Conservation (phyloP, 495 filamentous ascomycete species). For the Staphylotrichum tortipilum region DNA sequence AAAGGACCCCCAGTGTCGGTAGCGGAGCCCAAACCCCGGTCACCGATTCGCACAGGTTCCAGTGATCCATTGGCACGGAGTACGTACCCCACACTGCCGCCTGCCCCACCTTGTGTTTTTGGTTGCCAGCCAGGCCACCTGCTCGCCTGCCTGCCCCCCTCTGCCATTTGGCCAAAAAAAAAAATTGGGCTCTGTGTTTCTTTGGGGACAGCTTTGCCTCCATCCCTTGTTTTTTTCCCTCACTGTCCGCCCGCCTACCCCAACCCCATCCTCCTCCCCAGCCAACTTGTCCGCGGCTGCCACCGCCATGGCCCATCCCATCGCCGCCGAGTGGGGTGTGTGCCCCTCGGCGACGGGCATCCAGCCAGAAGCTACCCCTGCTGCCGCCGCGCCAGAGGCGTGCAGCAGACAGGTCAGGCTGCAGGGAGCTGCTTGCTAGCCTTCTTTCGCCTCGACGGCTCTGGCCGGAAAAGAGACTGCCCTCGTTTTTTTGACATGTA, state of each 20-base stretch:
- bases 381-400: constrained; percentile 6
- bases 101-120: constrained; percentile 6
- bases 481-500: constrained; percentile 17
- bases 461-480: constrained; percentile 17
- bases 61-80: background rate
- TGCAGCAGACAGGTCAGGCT: constrained; percentile 11
- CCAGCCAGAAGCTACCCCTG: constrained; percentile 11
- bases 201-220: too few species aligned
- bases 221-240: constrained; percentile 14
- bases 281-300: constrained; percentile 1
- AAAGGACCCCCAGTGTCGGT: constrained; percentile 6
- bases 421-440: constrained; percentile 24
- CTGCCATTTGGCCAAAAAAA: too few species aligned
- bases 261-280: constrained; percentile 5
- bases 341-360: background rate
- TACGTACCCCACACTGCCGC: constrained; percentile 2
- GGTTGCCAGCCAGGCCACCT: background rate
- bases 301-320: constrained; percentile 15
- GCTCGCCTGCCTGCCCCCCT: too few species aligned
- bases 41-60: background rate
- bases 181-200: too few species aligned
- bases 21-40: constrained; percentile 8
- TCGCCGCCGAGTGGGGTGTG: constrained; percentile 19
- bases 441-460: constrained; percentile 19
- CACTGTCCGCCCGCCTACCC: constrained; percentile 1